These are phyloP conservation scores for Hyphodiscus hymeniophilus DNA, from an alignment of 495 filamentous ascomycete genomes.

Conservation along the genomic window DNA sequence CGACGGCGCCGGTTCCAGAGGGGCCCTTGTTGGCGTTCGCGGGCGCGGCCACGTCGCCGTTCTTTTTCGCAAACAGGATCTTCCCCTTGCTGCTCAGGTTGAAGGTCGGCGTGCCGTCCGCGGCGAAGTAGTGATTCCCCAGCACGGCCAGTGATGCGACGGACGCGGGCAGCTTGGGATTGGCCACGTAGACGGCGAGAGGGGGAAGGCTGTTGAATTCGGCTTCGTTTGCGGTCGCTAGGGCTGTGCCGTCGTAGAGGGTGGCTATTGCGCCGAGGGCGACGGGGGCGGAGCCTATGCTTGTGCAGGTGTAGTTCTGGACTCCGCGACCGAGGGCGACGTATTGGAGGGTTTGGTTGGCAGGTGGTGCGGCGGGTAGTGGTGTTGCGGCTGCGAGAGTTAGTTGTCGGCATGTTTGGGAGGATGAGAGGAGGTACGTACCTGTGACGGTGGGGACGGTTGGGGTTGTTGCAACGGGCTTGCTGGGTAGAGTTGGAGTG, in stretches of 20 bases:
- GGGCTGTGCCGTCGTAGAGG: conserved; percentile 34
- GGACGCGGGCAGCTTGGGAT: conserved; percentile 20
- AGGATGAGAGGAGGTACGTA: neutral
- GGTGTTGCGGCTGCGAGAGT: neutral
- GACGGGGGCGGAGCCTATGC: conserved; percentile 26
- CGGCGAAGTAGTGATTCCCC: conserved; percentile 62
- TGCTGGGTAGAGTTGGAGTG: neutral
- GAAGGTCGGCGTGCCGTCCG: conserved; percentile 44
- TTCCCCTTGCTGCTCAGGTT: conserved; percentile 40
- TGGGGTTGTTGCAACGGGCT: neutral
- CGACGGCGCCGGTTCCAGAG: conserved; percentile 42
- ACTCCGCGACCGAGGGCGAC: conserved; percentile 63
- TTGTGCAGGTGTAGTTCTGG: conserved; percentile 68
- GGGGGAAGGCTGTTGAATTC: conserved; percentile 28
- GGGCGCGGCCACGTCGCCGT: conserved; percentile 42
- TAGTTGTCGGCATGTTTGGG: neutral
- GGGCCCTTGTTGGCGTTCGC: conserved; percentile 34
- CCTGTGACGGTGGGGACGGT: neutral
- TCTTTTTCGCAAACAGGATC: conserved; percentile 34
- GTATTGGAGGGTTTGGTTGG: conserved; percentile 44
- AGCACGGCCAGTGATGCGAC: conserved; percentile 31
- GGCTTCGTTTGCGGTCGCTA: conserved; percentile 17
- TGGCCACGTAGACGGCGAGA: conserved; percentile 28
- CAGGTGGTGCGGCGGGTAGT: neutral
- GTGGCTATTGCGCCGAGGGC: conserved; percentile 57